phyloP scores from a whole-genome alignment of 2,329 filamentous ascomycete genomes.

The Penicillium occitanis region DNA sequence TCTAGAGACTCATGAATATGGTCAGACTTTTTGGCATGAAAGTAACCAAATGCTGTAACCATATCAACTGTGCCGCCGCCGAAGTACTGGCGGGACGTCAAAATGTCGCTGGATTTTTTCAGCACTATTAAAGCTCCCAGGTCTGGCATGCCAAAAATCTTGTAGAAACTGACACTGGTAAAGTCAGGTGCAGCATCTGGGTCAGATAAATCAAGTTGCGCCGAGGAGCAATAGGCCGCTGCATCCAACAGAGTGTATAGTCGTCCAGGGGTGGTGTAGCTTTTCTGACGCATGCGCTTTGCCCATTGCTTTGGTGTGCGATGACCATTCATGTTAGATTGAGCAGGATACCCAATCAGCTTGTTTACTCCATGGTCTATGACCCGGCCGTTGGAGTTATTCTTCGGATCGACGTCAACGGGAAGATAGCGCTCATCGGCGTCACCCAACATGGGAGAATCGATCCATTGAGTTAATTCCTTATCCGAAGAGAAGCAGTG shows the following conservation, averaged over 20 bases:
- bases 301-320: constrained; percentile 73
- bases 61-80: constrained; percentile 93
- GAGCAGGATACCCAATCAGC: constrained; percentile 80
- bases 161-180: constrained; percentile 83
- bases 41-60: constrained; percentile 73
- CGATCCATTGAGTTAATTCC: constrained; percentile 66
- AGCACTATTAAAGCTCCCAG: constrained; percentile 81
- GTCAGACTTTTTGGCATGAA: constrained; percentile 74
- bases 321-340: constrained; percentile 88
- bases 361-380: constrained; percentile 25
- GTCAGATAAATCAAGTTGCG: constrained; percentile 69
- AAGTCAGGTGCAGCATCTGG: constrained; percentile 72
- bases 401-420: constrained; percentile 32
- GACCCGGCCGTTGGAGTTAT: constrained; percentile 8
- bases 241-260: constrained; percentile 76
- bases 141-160: constrained; percentile 95
- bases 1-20: constrained; percentile 79
- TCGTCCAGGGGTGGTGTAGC: constrained; percentile 33
- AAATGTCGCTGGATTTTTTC: constrained; percentile 63
- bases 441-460: not conserved
- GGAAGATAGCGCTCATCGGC: not conserved
- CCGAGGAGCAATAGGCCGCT: constrained; percentile 75
- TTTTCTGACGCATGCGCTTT: constrained; percentile 44
- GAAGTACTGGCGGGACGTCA: constrained; percentile 74
- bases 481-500: constrained; percentile 64